Base-by-base conservation (phyloP, 2,329 filamentous ascomycete species). In the Nigrospora osmanthi region DNA sequence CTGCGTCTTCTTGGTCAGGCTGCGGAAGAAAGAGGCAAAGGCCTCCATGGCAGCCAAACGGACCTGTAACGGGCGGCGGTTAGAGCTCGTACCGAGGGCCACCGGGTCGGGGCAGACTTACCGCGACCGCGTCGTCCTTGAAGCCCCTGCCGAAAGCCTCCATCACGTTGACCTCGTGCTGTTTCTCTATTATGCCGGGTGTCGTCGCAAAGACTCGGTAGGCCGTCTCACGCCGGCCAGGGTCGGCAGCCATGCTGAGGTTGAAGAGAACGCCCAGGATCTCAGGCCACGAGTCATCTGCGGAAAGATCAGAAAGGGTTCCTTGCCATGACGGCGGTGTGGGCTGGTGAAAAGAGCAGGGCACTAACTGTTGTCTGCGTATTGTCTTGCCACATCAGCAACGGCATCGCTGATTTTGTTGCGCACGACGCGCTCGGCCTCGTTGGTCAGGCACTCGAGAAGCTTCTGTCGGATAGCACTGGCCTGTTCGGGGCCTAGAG, bases 381-480 rank as follows among this genome's bases (percentile, higher is more conserved):
- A 96, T 70, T 98, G 89, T 58, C 93, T 82, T 38, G 91, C 93
- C 49, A 98, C 76, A 68, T 98, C 93, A 19, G 93, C 93, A 50
- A 97, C 87, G n/a, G 91, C 89, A 68, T 98, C 93, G 56, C 90
- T 93, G 61, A 97, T 87, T 68, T 98, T 98, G 71, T 95, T 93
- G 58, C 93, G 79, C 39, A 95, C 87, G 35, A 79, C 73, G 49
- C 82, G 78, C 50, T 86, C 79, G 17, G 78, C 71, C 69, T 97
- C 93, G 49, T 72, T 74, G 47, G 80, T 80, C 43, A 96, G 73
- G 43, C 81, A 82, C 58, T 90, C 79, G 36, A 97, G 76, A 47
- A 97, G 73, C 65, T 91, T 95, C 58, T 85, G 78, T 54, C 89
- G 82, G 58, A 97, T 95, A 40, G 81, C 83, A 41, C 80, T 72